Percentiles rank a stretch among this genome's conserved stretches.
phyloP scores from a whole-genome alignment of 441 rosid genomes.

The Erodium texanum region DNA sequence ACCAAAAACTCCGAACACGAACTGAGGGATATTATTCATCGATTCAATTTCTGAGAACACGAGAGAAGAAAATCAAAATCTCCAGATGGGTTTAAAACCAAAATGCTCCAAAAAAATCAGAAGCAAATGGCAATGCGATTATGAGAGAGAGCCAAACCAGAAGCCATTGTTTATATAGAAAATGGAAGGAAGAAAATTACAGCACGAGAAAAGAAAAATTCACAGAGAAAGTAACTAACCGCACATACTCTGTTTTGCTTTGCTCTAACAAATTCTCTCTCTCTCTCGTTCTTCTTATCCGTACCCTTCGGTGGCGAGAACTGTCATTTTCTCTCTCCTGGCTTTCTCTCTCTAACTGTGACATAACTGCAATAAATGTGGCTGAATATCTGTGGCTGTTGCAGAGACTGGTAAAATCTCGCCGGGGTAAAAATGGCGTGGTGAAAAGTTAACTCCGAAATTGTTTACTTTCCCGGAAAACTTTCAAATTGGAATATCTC shows the following conservation, averaged over 20 bases:
- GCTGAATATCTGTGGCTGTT: background rate
- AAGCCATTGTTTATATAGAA: background rate
- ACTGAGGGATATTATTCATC: constrained; percentile 35
- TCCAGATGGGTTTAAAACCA: too few species aligned
- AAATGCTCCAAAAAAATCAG: too few species aligned
- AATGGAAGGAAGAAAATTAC: too few species aligned
- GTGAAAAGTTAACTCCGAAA: too few species aligned
- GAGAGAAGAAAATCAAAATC: background rate
- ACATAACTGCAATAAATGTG: background rate
- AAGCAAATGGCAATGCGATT: background rate
- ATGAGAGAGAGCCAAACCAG: too few species aligned
- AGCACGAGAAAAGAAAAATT: background rate
- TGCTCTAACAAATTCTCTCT: background rate
- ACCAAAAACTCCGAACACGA: constrained; percentile 78
- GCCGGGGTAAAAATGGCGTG: too few species aligned
- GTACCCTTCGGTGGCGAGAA: too few species aligned
- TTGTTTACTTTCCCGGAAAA: too few species aligned
- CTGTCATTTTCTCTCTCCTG: too few species aligned
- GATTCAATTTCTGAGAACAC: background rate
- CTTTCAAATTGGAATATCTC: too few species aligned
- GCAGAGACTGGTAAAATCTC: too few species aligned
- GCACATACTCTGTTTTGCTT: too few species aligned
- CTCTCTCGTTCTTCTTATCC: background rate
- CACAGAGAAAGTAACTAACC: background rate
- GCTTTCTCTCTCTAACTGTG: background rate